Evolutionary conservation across 2,329 filamentous ascomycete species (phyloP), one percentile per base, ranked within the genome.

Genomic region (Xylogone sp.): DNA sequence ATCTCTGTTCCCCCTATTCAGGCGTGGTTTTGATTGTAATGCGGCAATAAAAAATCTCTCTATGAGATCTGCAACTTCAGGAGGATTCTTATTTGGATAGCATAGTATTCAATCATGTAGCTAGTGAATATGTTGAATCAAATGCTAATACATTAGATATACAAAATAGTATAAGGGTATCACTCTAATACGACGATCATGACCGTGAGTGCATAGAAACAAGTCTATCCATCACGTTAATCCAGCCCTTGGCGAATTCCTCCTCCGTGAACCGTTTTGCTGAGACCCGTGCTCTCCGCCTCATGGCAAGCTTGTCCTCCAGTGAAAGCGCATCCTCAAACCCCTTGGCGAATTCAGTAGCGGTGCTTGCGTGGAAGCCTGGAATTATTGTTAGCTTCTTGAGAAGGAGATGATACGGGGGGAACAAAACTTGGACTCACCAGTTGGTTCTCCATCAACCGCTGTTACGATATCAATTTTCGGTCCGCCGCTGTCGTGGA

Each of bases 401-500:
- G n/a, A n/a, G n/a, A n/a, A n/a, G n/a, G n/a, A n/a, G n/a, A n/a
- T n/a, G n/a, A n/a, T n/a, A n/a, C n/a, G 24, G 10, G 10, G 24
- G 24, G 21, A 22, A 45, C 5, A 45, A 24, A 20, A 7, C 9
- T 10, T 7, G 8, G 53, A 66, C 75, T 65, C 69, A 90, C 88
- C 88, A 27, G 88, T 97, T 10, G 87, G 83, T 57, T 86, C 73
- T 3, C 88, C 90, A 57, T 94, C 85, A 31, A 94, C 74, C 10
- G 88, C 79, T 9, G 90, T 81, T 16, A 97, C 93, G 59, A 99
- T 99, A 66, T 99, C 94, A 56, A 90, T 71, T 70, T 94, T 96
- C 2, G 94, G 94, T 0, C 94, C 94, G 8, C 93, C 94, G 47
- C 88, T 94, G 69, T 97, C 78, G 63, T 99, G 94, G 8, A 97